phyloP scores from a whole-genome alignment of 139 green algal genomes.

The Medakamo hakoo region DNA sequence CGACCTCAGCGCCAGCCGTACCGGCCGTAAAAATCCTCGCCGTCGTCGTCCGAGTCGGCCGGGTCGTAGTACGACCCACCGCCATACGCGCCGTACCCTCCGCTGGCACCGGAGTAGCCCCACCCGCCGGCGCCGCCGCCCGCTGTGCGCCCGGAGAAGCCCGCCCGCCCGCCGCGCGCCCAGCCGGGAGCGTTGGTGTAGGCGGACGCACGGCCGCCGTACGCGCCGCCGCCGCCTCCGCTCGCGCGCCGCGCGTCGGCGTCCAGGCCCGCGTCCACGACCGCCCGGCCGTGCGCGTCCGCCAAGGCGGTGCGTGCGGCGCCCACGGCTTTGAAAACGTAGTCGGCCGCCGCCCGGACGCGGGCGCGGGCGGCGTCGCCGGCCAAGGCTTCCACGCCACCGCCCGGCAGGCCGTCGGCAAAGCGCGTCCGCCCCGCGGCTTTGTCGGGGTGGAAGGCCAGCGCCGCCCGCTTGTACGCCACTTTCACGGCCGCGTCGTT shows the following conservation, averaged over 20 bases:
- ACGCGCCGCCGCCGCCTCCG: background rate
- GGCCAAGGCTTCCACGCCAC: background rate
- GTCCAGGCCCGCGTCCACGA: background rate
- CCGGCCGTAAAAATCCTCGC: too few species aligned
- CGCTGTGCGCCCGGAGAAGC: too few species aligned
- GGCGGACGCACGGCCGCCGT: too few species aligned
- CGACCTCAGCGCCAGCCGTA: too few species aligned
- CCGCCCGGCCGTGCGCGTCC: background rate
- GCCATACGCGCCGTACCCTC: too few species aligned
- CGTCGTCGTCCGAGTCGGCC: too few species aligned
- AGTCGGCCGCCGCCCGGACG: background rate
- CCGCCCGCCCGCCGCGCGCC: too few species aligned
- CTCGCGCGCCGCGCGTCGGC: conserved; percentile 2
- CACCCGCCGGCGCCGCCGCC: too few species aligned
- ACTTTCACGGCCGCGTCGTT: background rate
- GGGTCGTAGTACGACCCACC: too few species aligned
- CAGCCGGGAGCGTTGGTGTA: too few species aligned
- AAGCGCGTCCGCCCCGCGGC: background rate
- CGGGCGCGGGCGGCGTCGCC: too few species aligned
- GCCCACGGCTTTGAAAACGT: background rate
- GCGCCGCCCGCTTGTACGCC: background rate
- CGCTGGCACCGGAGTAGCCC: too few species aligned
- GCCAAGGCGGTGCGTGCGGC: background rate
- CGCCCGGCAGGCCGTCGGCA: background rate
- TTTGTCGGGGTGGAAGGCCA: background rate